Evolutionary conservation across 257 asterid genomes (phyloP), one percentile per base, ranked within the genome.

Genomic region (Ocimum tenuiflorum): DNA sequence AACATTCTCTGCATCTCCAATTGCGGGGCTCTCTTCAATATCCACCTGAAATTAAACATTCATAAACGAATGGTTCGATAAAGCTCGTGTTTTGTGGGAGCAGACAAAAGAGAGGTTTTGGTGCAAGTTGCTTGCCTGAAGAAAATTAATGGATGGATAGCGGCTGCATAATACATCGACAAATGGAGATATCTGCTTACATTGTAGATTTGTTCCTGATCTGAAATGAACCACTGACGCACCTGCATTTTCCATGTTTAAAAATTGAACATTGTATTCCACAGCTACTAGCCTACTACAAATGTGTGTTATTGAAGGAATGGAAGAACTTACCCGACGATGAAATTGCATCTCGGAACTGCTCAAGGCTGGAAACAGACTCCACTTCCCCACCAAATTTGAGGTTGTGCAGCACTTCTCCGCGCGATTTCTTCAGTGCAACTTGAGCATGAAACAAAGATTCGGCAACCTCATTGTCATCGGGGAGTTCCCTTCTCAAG

Each of bases 331-430:
- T 75, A 90, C 99, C 87, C 43, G 95, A 82, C 0, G 89, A 83
- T n/a, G 89, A 77, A 60, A 86, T 82, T 24, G 88, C 94, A 47
- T 91, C 88, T 63, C 74, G 85, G 73, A 90, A 88, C 82, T 86
- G 94, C 57, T 90, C 89, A 35, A 90, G 81, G 52, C 80, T 75
- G 6, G 83, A 77, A 54, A 90, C 83, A 2, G 73, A 67, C 80
- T 90, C 96, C 22, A 87, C 90, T 56, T 84, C 91, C 18, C 95
- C 96, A 20, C 97, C 94, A 67, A 87, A 87, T 70, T 83, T 89
- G 91, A 87, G 65, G 73, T 84, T 82, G 38, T 71, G 54, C 22
- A 87, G 91, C 0, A 82, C 94, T 79, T 90, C 99, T 10, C 95
- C 95, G 0, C 73, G 83, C 15, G 88, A 88, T 73, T 83, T 88